Conservation (phyloP, 352 stramenopile species). For the Pythium brassicae region DNA sequence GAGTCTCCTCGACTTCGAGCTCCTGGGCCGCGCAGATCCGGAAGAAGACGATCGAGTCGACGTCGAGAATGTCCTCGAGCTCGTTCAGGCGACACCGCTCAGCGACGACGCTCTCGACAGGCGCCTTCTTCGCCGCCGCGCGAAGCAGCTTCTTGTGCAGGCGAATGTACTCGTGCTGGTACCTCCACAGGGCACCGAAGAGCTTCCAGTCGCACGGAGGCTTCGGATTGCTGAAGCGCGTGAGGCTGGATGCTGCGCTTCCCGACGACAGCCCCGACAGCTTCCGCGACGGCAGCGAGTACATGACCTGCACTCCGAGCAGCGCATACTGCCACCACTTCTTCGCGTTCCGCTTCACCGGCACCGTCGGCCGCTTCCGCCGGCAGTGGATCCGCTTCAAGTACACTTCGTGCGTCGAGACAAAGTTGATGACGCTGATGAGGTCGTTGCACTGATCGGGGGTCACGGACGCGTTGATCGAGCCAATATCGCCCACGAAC, state of each 20-base stretch:
- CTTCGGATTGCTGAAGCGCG: constrained; percentile 10
- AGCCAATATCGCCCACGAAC: constrained; percentile 63
- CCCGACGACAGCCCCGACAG: constrained; percentile 1
- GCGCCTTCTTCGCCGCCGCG: constrained; percentile 50
- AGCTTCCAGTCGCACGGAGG: constrained; percentile 50
- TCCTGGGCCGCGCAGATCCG: constrained; percentile 60
- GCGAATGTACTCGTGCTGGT: constrained; percentile 70
- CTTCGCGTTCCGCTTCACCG: constrained; percentile 40
- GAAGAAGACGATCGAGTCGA: constrained; percentile 83
- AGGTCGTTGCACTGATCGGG: constrained; percentile 75
- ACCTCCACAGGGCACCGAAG: constrained; percentile 50
- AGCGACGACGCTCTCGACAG: constrained; percentile 36
- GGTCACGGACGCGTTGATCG: constrained; percentile 59
- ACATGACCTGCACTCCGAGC: constrained; percentile 61
- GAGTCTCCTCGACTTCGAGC: constrained; percentile 57
- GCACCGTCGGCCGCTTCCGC: constrained; percentile 47
- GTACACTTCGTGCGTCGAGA: constrained; percentile 79
- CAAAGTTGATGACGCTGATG: constrained; percentile 68
- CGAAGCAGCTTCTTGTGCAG: constrained; percentile 68
- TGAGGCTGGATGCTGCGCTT: constrained; percentile 4
- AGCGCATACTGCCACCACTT: constrained; percentile 82
- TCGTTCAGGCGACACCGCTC: constrained; percentile 47
- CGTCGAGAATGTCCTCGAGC: constrained; percentile 68
- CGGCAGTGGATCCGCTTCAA: constrained; percentile 79
- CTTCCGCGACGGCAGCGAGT: constrained; percentile 21